Base-by-base conservation (phyloP, 1,284 basidiomycete species). In the Sparassis latifolia region DNA sequence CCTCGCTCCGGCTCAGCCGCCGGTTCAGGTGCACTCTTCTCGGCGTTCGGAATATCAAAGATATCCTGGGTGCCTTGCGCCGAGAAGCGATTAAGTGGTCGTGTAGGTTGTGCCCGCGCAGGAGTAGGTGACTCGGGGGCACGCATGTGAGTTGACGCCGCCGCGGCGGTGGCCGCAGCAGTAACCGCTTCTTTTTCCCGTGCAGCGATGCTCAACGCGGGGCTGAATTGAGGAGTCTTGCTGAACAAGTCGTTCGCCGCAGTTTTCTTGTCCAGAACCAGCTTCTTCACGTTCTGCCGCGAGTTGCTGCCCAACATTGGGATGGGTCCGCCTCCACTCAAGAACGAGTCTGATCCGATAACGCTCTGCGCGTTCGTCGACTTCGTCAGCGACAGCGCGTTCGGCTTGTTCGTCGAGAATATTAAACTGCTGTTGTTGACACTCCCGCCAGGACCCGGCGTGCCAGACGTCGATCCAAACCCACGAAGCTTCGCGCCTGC, bases 231-330 rank as follows among this genome's bases (percentile, higher is more conserved):
- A 46, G 86, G 74, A 3, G 79, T 76, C 64, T 79, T 80, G 56
- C 69, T 73, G 58, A 88, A 85, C 47, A 88, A 59, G 54, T 89
- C 83, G n/a, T 77, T 70, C 10, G 85, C 75, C 50, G 87, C 85
- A 12, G 88, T 74, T 62, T 83, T 88, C 66, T 86, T 89, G 63
- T 94, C 89, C 51, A 98, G 70, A 39, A 95, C 86, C 49, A 99
- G 80, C 67, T 97, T 96, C 77, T 98, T 99, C 55, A 97, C 92
- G 65, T 91, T 97, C 51, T 87, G 82, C 39, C 88, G 79, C 28
- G 71, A 70, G n/a, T 83, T 82, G 52, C 80, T 83, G 58, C 87
- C 75, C 45, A 88, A 64, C 61, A 84, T 72, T 63, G 93, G 69
- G 73, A 88, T 90, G 30, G 83, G 79, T 60, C 70, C 86, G 33